Evolutionary conservation across 1,284 basidiomycete genomes (phyloP), one percentile per base, ranked within the genome.

Genomic region (Cystobasidium pallidum): DNA sequence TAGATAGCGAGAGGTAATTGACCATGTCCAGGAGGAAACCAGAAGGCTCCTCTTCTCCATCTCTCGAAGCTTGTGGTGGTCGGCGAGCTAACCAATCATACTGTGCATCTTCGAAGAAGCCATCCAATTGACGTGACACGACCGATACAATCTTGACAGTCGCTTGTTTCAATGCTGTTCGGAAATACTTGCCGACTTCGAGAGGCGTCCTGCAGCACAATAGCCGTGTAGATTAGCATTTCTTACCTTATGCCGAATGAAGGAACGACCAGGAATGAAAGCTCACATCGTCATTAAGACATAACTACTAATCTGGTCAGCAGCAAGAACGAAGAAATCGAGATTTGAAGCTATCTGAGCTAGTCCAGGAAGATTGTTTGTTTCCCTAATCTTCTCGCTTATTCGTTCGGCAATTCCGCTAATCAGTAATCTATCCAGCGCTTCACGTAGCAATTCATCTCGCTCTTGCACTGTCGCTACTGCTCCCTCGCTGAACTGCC

Each of bases 1-100:
- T 93, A 76, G 97, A 92, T 0, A 94, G 96, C 47, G 90, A 92
- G 54, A 99, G 84, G 91, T 95, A 99, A 78, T 94, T 94, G 79
- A 96, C 87, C 79, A 98, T 87, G 81, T 98, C 96, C 79, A 92
- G 90, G 8, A 99, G 85, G 81, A 97, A 98, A 84, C 89, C 88
- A 85, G 92, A 95, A 54, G 93, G 91, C 52, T 87, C 87, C 73
- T 86, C 84, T 77, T 90, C 88, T 19, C 55, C 41, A n/a, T 28
- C 66, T 24, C 24, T 41, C 3, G 24, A 19, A 21, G 62, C 45
- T 49, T 73, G 74, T 13, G 74, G 75, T 1, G 78, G 78, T 28
- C 75, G n/a, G 4, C 47, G 61, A 11, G 77, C 75, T 54, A 86
- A 85, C 92, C 93, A 97, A 77, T 96, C 89, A 81, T 98, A 97